Percentiles rank a stretch among this genome's conserved stretches.
phyloP scores from a whole-genome alignment of 2,329 filamentous ascomycete species.

The Aureobasidium musti region DNA sequence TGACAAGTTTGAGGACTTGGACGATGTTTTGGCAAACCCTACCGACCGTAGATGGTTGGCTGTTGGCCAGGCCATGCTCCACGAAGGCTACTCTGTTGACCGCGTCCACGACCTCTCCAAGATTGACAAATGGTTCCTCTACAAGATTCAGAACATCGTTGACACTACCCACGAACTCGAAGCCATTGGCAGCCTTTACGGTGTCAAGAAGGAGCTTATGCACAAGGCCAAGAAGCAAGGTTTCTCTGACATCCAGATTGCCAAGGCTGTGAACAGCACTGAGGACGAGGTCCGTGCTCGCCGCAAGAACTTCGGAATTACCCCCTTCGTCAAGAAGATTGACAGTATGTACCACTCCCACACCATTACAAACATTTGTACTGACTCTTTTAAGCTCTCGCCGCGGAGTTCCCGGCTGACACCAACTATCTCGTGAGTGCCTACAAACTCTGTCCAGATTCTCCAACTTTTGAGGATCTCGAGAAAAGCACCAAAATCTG shows the following conservation, averaged over 20 bases:
- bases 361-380: neutral
- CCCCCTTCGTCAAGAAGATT: slow-evolving; percentile 97
- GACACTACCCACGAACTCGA: slow-evolving; percentile 85
- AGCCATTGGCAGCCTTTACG: slow-evolving; percentile 77
- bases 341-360: slow-evolving; percentile 60
- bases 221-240: slow-evolving; percentile 94
- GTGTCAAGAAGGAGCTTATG: slow-evolving; percentile 84
- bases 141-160: slow-evolving; percentile 98
- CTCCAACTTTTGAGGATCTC: neutral
- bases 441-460: neutral
- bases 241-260: slow-evolving; percentile 96
- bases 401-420: slow-evolving; percentile 91
- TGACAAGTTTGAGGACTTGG: slow-evolving; percentile 89
- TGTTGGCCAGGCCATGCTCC: slow-evolving; percentile 95
- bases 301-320: slow-evolving; percentile 83
- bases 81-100: slow-evolving; percentile 93
- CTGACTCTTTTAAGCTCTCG: slow-evolving; percentile 53
- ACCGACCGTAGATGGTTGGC: slow-evolving; percentile 97
- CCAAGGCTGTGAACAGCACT: slow-evolving; percentile 76
- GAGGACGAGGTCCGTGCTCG: slow-evolving; percentile 88
- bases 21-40: slow-evolving; percentile 85
- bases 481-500: neutral
- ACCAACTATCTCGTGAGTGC: slow-evolving; percentile 55
- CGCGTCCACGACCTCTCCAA: slow-evolving; percentile 90
- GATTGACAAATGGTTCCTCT: slow-evolving; percentile 99